Base-by-base conservation (phyloP, 257 asterid species). In the Solanum bulbocastanum region DNA sequence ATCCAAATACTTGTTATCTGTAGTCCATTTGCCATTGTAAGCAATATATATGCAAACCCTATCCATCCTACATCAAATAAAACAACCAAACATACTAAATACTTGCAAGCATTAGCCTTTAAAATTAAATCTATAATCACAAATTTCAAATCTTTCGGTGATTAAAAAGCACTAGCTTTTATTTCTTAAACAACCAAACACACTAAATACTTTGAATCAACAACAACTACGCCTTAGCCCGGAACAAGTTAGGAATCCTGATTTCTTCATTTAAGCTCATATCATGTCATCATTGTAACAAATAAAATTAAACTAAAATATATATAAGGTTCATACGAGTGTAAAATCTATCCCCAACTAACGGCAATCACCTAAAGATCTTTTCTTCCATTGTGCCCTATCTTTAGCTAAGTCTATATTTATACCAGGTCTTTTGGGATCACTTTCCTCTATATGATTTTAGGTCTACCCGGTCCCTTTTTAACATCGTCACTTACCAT, bases 1-100 rank as follows among this genome's bases (percentile, higher is more conserved):
- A 46, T 81, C 37, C 85, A 81, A 46, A 46, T 81, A 81, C 85
- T 81, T 81, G 85, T 81, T 27, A 81, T 81, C 85, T 27, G 18
- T 27, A 46, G 85, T 81, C 85, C 85, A 81, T 46, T 46, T 81
- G 25, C 85, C 85, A 81, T 81, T 81, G 85, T 81, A 81, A 81
- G 85, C 85, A 81, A 81, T 81, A 81, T 81, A 81, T 3, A 81
- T 81, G 68, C 85, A 81, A 81, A 81, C 85, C 68, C 11, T 81
- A 81, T 81, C 85, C 85, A 81, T 81, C 85, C 85, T 81, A 2
- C 85, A 30, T 81, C 10, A 81, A 81, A 4, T 5, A 0, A 46
- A 81, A 46, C 85, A 81, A 75, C 49, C 83, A 5, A 75, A 75
- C 44, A 73, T 35, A 73, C 46, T 72, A 73, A 73, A 73, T 35